Conservation (phyloP, 352 stramenopile species). For the Globisporangium spinosum region DNA sequence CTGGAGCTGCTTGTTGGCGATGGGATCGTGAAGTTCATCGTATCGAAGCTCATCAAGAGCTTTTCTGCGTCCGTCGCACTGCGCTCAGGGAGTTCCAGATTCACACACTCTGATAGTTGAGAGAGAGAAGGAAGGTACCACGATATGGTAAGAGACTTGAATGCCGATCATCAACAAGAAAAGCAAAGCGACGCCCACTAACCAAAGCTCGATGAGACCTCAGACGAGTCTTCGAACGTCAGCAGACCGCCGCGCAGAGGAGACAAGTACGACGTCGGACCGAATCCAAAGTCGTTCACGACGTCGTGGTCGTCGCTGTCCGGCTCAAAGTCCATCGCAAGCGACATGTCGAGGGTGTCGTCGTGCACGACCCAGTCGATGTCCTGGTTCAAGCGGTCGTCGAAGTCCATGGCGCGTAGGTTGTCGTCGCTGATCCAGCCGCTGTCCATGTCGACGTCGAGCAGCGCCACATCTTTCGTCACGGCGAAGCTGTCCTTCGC, state of each 20-base stretch:
- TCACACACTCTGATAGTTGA: conserved; percentile 36
- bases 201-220: conserved; percentile 70
- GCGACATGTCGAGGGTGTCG: conserved; percentile 56
- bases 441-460: conserved; percentile 42
- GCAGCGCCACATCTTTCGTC: conserved; percentile 20
- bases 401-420: conserved; percentile 65
- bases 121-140: conserved; percentile 31
- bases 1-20: conserved; percentile 66
- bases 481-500: conserved; percentile 19
- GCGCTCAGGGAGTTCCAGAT: conserved; percentile 31
- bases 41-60: conserved; percentile 88
- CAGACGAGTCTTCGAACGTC: conserved; percentile 24
- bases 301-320: conserved; percentile 36
- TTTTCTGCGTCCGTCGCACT: conserved; percentile 61
- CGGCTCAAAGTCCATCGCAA: conserved; percentile 52
- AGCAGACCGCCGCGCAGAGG: conserved; percentile 42
- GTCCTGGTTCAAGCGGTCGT: conserved; percentile 73
- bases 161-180: conserved; percentile 29
- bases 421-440: conserved; percentile 82
- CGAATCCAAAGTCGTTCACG: conserved; percentile 67
- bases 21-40: conserved; percentile 80
- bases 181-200: conserved; percentile 50
- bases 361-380: conserved; percentile 81
- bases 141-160: conserved; percentile 21
- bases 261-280: conserved; percentile 45